Conservation (phyloP, 2,329 filamentous ascomycete genomes). For the Akanthomyces dipterigenus region DNA sequence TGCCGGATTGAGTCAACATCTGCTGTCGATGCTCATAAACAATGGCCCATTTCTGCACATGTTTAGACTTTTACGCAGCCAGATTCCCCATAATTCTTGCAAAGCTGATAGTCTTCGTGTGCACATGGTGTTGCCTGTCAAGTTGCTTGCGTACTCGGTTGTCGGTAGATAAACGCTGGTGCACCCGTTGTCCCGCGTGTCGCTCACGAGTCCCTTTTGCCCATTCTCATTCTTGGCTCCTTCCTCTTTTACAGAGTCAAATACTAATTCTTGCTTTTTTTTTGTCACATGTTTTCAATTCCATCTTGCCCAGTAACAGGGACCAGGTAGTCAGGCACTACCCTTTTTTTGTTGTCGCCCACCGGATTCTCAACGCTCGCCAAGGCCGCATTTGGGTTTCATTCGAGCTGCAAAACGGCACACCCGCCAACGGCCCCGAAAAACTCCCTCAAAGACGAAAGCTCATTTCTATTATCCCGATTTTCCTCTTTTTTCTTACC, state of each 20-base stretch:
- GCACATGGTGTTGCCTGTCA: not conserved
- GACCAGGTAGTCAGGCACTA: not conserved
- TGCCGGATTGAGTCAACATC: not conserved
- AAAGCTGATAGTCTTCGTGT: not conserved
- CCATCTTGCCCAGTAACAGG: not conserved
- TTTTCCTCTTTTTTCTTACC: constrained; percentile 1
- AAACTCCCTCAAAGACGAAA: not conserved
- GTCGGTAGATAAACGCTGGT: not conserved
- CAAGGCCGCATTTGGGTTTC: not conserved
- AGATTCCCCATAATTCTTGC: not conserved
- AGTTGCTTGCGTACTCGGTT: not conserved
- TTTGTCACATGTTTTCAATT: not conserved
- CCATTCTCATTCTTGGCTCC: not conserved
- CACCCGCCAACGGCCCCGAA: not conserved
- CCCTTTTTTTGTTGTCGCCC: not conserved
- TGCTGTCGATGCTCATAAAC: not conserved
- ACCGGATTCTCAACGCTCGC: not conserved
- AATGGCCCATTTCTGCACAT: not conserved
- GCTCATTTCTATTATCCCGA: not conserved
- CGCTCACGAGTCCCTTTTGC: not conserved
- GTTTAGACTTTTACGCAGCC: not conserved
- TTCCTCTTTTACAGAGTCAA: not conserved
- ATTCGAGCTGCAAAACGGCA: not conserved
- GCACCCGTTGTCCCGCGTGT: not conserved
- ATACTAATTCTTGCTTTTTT: not conserved